Evolutionary conservation across 768 basidiomycete genomes (phyloP).

Genomic region (Tricholoma terreum): DNA sequence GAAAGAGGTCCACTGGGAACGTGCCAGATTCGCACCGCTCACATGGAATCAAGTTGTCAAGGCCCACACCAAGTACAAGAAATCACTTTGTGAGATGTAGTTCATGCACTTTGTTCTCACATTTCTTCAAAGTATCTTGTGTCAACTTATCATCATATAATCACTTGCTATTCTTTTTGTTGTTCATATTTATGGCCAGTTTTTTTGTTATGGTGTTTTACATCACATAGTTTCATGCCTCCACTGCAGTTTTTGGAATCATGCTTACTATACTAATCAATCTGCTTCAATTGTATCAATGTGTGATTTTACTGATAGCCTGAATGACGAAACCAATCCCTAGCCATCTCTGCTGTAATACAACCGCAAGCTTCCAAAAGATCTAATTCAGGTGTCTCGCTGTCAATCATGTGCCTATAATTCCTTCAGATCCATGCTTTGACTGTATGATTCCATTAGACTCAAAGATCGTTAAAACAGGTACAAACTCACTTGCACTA

Average conservation of each 20-base stretch:
- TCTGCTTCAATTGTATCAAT: neutral
- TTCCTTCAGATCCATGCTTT: slow-evolving; percentile 24
- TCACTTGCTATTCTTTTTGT: neutral
- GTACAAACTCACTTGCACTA: neutral
- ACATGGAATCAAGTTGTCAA: too few species aligned
- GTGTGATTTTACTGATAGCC: slow-evolving; percentile 10
- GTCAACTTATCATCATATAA: too few species aligned
- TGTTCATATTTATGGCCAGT: neutral
- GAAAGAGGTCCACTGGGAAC: too few species aligned
- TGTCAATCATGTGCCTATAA: slow-evolving; percentile 12
- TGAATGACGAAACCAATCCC: slow-evolving; percentile 24
- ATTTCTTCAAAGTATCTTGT: too few species aligned
- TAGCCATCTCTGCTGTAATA: slow-evolving; percentile 24
- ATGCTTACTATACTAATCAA: neutral
- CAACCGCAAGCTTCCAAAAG: slow-evolving; percentile 20
- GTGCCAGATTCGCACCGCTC: too few species aligned
- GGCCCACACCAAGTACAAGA: too few species aligned
- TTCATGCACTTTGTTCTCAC: too few species aligned
- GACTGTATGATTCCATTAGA: slow-evolving; percentile 13
- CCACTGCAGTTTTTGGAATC: neutral
- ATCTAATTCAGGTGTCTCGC: slow-evolving; percentile 17
- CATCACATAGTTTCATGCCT: neutral
- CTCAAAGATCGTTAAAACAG: too few species aligned
- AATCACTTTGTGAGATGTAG: too few species aligned
- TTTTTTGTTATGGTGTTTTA: neutral